Evolutionary conservation across 2,329 filamentous ascomycete species (phyloP).

Genomic region (Blastomyces emzantsi): DNA sequence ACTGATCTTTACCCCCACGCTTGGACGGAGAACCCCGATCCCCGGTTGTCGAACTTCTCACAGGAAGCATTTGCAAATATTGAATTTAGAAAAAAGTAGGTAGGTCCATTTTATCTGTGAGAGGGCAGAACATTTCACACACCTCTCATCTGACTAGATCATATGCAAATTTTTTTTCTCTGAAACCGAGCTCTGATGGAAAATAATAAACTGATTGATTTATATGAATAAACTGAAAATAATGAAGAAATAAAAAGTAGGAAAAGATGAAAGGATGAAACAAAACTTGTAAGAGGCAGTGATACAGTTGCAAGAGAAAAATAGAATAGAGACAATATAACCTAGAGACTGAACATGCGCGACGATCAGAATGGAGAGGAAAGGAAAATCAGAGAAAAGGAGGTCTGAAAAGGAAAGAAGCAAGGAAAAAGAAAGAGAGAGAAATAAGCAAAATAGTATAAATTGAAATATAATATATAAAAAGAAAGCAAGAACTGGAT

Average conservation of each 20-base stretch:
- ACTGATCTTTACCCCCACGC: too few species aligned
- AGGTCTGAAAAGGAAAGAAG: not conserved
- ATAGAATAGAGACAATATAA: not conserved
- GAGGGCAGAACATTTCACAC: too few species aligned
- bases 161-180: too few species aligned
- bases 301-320: constrained; percentile 5
- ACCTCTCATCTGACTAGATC: too few species aligned
- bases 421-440: not conserved
- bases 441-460: not conserved
- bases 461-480: constrained; percentile 9
- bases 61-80: too few species aligned
- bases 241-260: not conserved
- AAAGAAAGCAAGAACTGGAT: not conserved
- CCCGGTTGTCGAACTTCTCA: too few species aligned
- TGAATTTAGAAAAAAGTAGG: too few species aligned
- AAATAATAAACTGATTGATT: not conserved
- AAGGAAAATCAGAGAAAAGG: not conserved
- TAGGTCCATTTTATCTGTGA: too few species aligned
- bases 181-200: too few species aligned
- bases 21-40: too few species aligned
- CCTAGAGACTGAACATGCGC: not conserved
- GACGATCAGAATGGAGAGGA: not conserved
- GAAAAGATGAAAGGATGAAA: not conserved
- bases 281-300: not conserved
- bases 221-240: not conserved